Percentiles rank a stretch among this genome's conserved stretches.
phyloP scores from a whole-genome alignment of 805 yeast genomes.

The Teunomyces panamensis region DNA sequence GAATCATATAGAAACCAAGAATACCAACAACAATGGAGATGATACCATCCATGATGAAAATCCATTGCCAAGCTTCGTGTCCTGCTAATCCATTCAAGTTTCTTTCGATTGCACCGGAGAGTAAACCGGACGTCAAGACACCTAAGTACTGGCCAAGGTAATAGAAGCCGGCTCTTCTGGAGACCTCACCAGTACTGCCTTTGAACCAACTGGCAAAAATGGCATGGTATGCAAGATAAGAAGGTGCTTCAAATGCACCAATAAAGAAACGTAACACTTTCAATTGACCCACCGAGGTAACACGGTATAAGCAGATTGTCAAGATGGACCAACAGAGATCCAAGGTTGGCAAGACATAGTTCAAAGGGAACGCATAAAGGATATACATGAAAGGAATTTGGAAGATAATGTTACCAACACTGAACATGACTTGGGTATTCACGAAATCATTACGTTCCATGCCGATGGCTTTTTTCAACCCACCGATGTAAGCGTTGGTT shows the following conservation, averaged over 20 bases:
- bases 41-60: slow-evolving; percentile 62
- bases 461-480: slow-evolving; percentile 54
- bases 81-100: slow-evolving; percentile 51
- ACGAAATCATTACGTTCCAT: slow-evolving; percentile 64
- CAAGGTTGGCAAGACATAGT: slow-evolving; percentile 48
- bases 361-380: slow-evolving; percentile 54
- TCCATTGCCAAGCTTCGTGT: slow-evolving; percentile 70
- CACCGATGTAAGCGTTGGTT: slow-evolving; percentile 64
- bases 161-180: slow-evolving; percentile 60
- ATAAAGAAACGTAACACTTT: slow-evolving; percentile 64
- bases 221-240: slow-evolving; percentile 33
- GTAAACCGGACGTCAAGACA: slow-evolving; percentile 56
- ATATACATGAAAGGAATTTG: slow-evolving; percentile 62
- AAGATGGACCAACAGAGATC: slow-evolving; percentile 70
- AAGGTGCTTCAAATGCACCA: slow-evolving; percentile 70
- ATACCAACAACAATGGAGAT: slow-evolving; percentile 58
- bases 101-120: slow-evolving; percentile 54
- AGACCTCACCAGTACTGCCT: slow-evolving; percentile 43
- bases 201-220: slow-evolving; percentile 30
- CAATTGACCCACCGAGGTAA: slow-evolving; percentile 47
- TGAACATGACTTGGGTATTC: slow-evolving; percentile 55
- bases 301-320: slow-evolving; percentile 55
- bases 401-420: slow-evolving; percentile 57
- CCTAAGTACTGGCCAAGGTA: slow-evolving; percentile 65
- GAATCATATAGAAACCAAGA: slow-evolving; percentile 52